A percentile compares a stretch with the other conserved stretches of the same genome.
Conservation (phyloP, 179 eudicot species). For the Actinidia polygama region DNA sequence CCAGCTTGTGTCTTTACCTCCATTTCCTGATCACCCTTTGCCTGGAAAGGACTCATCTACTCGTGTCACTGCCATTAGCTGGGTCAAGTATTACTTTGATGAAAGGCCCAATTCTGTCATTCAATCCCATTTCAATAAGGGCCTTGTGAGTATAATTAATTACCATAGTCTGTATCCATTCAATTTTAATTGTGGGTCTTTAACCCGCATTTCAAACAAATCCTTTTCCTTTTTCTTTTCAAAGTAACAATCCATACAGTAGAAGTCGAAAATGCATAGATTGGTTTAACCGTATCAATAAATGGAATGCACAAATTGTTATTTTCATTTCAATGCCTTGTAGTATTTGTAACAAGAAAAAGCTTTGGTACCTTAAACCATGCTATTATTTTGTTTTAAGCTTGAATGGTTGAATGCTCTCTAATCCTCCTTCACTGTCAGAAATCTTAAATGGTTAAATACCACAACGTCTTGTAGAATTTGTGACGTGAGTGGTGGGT, state of each 20-base stretch:
- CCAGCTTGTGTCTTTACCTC: slow-evolving; percentile 79
- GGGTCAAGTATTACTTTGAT: slow-evolving; percentile 87
- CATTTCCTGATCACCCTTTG: slow-evolving; percentile 72
- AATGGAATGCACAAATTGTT: not conserved
- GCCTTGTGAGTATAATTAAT: slow-evolving; percentile 62
- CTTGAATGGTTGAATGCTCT: not conserved
- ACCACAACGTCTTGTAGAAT: not conserved
- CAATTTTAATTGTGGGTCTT: not conserved
- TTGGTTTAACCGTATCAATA: not conserved
- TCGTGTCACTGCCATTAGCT: slow-evolving; percentile 78
- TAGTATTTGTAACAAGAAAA: not conserved
- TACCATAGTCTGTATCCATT: not conserved
- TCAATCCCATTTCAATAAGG: slow-evolving; percentile 77
- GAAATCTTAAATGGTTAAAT: not conserved
- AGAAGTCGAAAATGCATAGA: not conserved
- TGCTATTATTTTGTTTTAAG: not conserved
- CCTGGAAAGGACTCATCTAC: slow-evolving; percentile 57
- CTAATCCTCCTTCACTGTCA: not conserved
- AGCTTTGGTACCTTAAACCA: not conserved
- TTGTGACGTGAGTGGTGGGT: not conserved
- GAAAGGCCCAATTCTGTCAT: slow-evolving; percentile 53
- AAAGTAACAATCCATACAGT: not conserved
- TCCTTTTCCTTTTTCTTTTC: not conserved
- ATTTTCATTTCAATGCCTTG: not conserved
- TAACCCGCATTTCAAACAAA: not conserved